Evolutionary conservation across 805 yeast genomes (phyloP).

Genomic region (Candida yuanshanica): DNA sequence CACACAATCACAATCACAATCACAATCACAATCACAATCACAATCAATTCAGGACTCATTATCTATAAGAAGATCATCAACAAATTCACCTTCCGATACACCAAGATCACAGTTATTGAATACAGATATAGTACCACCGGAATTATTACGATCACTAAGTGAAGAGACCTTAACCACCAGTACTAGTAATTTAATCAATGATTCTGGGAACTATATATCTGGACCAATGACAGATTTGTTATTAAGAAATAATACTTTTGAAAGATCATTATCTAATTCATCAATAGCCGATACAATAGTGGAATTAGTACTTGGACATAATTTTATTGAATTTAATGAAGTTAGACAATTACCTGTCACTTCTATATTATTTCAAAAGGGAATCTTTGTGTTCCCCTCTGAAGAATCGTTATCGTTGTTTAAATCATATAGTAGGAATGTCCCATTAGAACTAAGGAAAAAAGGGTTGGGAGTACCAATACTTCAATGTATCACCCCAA

Average conservation of each 20-base stretch:
- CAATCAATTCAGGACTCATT: not conserved
- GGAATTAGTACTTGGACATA: slow-evolving; percentile 19
- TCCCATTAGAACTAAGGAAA: slow-evolving; percentile 12
- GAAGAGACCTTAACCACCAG: not conserved
- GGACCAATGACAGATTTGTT: not conserved
- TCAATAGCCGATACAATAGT: slow-evolving; percentile 14
- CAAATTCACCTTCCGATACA: no score
- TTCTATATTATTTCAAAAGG: slow-evolving; percentile 29
- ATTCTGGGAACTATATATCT: not conserved
- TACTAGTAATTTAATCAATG: not conserved
- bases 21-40: not conserved
- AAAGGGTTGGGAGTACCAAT: slow-evolving; percentile 30
- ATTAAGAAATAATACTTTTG: not conserved
- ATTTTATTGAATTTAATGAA: slow-evolving; percentile 19
- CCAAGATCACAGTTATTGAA: not conserved
- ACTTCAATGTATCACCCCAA: slow-evolving; percentile 27
- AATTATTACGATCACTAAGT: not conserved
- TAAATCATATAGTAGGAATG: slow-evolving; percentile 24
- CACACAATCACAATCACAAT: not conserved
- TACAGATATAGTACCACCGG: not conserved
- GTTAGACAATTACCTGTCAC: slow-evolving; percentile 29
- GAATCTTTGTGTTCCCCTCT: slow-evolving; percentile 33
- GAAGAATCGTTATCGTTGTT: slow-evolving; percentile 25
- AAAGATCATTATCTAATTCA: not conserved
- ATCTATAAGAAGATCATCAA: not conserved